These are phyloP conservation scores for Acidomyces sp. DNA, from an alignment of 495 filamentous ascomycete species.

Conservation along the genomic window DNA sequence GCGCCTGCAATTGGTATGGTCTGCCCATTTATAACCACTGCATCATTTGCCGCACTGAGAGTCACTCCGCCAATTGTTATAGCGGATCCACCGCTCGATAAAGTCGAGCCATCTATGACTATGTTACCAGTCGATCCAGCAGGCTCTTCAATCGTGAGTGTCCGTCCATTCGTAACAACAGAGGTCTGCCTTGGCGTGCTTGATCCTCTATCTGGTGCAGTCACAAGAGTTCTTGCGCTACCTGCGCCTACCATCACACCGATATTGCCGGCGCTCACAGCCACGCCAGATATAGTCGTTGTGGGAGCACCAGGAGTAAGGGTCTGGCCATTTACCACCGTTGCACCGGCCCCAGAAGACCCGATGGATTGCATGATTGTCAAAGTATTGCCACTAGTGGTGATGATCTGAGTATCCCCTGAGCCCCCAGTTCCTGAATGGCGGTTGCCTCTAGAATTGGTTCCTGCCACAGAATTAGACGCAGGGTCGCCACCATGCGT, in stretches of 20 bases:
- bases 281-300: slow-evolving; percentile 1
- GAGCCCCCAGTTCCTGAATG: no score
- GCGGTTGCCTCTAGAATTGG: no score
- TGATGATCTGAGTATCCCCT: background rate
- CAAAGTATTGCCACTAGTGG: background rate
- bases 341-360: background rate
- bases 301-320: background rate
- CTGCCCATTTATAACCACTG: no score
- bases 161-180: background rate
- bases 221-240: background rate
- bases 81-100: background rate
- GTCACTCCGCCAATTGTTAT: background rate
- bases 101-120: background rate
- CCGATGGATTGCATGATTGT: background rate
- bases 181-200: background rate
- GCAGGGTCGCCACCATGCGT: no score
- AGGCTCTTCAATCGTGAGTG: background rate
- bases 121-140: background rate
- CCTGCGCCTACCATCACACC: background rate
- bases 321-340: background rate
- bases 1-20: no score
- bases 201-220: background rate
- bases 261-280: background rate
- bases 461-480: no score
- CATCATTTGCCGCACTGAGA: no score